Percentiles rank a stretch among this genome's conserved stretches.
Evolutionary conservation across 306 rosid species (phyloP).

Genomic region (Acacia crassicarpa): DNA sequence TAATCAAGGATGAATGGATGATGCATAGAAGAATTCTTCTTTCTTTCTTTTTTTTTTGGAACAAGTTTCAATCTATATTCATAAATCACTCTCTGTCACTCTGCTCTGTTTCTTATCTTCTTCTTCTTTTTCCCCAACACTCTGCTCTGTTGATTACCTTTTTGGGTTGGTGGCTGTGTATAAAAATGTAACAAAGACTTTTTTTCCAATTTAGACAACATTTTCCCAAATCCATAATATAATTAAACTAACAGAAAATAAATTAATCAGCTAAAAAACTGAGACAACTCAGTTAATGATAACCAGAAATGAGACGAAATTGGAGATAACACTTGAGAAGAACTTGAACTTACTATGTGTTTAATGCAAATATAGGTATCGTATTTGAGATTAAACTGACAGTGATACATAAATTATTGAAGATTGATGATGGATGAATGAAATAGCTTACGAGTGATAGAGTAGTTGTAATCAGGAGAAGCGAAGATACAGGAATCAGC

Average conservation of each 20-base stretch:
- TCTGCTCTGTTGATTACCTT: not conserved
- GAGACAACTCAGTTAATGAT: not conserved
- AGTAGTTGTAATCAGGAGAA: conserved; percentile 85
- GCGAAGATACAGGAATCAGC: conserved; percentile 68
- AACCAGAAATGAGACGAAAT: not conserved
- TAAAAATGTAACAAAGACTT: not conserved
- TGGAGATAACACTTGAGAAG: not conserved
- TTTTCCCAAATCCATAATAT: not conserved
- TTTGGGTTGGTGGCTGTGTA: too few species aligned
- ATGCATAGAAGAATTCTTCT: not conserved
- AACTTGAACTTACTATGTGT: not conserved
- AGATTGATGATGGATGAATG: not conserved
- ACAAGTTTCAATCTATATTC: too few species aligned
- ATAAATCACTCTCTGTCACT: not conserved
- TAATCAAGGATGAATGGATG: not conserved
- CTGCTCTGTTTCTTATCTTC: too few species aligned
- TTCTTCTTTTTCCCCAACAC: not conserved
- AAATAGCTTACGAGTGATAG: conserved; percentile 52
- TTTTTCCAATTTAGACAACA: not conserved
- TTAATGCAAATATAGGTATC: not conserved
- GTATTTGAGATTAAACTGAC: not conserved
- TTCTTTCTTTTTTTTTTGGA: too few species aligned
- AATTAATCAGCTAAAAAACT: not conserved
- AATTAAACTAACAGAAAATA: not conserved
- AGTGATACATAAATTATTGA: not conserved